phyloP scores from a whole-genome alignment of 352 stramenopile species.

The Salisapilia sapeloensis region DNA sequence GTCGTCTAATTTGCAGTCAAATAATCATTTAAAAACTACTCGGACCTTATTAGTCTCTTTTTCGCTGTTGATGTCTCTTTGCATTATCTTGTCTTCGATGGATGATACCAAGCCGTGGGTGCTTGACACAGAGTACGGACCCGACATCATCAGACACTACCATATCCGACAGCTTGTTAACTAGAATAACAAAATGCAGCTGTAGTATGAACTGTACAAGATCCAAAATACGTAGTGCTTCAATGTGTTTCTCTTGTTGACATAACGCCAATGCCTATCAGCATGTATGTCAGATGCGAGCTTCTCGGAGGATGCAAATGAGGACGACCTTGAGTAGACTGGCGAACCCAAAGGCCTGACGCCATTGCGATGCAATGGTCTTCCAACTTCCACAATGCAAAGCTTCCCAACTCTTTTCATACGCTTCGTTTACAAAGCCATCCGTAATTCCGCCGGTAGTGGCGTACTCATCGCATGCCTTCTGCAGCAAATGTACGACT shows the following conservation, averaged over 20 bases:
- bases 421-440: conserved; percentile 12
- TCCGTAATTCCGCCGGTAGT: neutral
- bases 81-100: conserved; percentile 7
- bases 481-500: conserved; percentile 18
- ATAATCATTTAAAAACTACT: neutral
- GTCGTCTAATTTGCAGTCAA: no score
- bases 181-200: neutral
- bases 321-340: conserved; percentile 22
- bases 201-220: conserved; percentile 16
- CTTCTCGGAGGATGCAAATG: neutral
- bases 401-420: conserved; percentile 51
- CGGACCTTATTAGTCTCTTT: neutral
- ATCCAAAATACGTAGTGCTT: conserved; percentile 31
- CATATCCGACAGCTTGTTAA: no score
- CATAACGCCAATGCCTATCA: conserved; percentile 16
- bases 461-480: conserved; percentile 3
- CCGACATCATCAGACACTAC: conserved; percentile 60
- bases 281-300: no score
- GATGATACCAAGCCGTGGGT: conserved; percentile 29
- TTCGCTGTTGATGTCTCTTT: neutral
- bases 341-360: conserved; percentile 35
- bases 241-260: conserved; percentile 4
- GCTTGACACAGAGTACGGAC: conserved; percentile 16
- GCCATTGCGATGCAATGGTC: conserved; percentile 27
- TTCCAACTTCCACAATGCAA: conserved; percentile 67